Base-by-base conservation (phyloP, 2,329 filamentous ascomycete genomes). In the Trichoderma cornu-damae region DNA sequence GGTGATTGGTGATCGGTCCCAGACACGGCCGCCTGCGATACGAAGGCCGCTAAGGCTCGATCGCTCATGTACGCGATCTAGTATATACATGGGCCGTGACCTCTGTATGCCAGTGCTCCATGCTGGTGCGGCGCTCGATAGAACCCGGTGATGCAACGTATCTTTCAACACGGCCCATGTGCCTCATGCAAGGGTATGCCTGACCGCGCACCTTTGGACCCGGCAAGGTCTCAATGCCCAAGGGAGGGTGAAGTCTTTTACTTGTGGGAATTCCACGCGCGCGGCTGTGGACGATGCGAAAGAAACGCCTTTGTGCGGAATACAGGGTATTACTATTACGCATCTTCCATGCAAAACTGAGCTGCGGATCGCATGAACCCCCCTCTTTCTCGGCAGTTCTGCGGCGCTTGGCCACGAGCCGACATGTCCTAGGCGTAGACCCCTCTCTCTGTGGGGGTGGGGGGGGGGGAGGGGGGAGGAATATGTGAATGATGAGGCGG, bases 371-470 rank as follows among this genome's bases (percentile, higher is more conserved):
- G 38, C 30, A 43, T 44, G 8, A 30, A 12, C 9, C 22, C 42
- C 51, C 52, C 52, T 55, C 52, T 38, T 47, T 47, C 42, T 55
- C 52, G 42, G 52, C 52, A 46, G 42, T 46, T 47, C 34, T 20
- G 42, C 42, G 52, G 52, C 42, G 51, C 51, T 55, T 44, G 20
- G 24, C 16, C 30, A 28, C 24, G 20, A n/a, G 20, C 32, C 32
- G 22, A 35, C 24, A 28, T 35, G 40, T 24, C 26, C 38, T 30
- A 22, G 22, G 34, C 34, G 43, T 16, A 12, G 42, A n/a, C n/a
- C n/a, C 8, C 18, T 22, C 30, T 40, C 35, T 44, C 28, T 43
- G 37, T 30, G 38, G 30, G 30, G 22, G n/a, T n/a, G n/a, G n/a
- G n/a, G n/a, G n/a, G n/a, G n/a, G n/a, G n/a, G n/a, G n/a, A n/a